Evolutionary conservation across 2,329 filamentous ascomycete genomes (phyloP).

Genomic region (Trichoderma gracile): DNA sequence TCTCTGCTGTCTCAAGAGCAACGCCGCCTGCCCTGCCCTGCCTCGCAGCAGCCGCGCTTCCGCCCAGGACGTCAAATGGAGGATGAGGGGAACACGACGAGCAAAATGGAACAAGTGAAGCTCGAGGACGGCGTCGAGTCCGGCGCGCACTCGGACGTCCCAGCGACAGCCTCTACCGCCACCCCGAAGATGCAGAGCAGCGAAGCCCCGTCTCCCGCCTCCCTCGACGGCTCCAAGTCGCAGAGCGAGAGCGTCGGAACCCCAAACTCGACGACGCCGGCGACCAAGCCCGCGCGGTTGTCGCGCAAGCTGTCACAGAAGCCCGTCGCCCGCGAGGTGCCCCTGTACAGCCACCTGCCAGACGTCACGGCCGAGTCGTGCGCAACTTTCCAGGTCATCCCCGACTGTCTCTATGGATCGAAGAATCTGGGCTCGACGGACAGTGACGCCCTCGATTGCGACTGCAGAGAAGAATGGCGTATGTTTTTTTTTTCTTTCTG

Average conservation of each 20-base stretch:
- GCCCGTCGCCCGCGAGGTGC: constrained; percentile 59
- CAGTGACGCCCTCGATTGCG: constrained; percentile 87
- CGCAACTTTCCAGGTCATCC: constrained; percentile 75
- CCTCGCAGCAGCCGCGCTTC: not conserved
- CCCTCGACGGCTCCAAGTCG: constrained; percentile 49
- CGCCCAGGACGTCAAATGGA: constrained; percentile 38
- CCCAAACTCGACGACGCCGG: constrained; percentile 43
- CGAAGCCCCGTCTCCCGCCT: constrained; percentile 42
- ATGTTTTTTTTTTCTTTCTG: constrained; percentile 50
- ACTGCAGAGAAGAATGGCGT: constrained; percentile 95
- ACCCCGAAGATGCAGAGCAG: constrained; percentile 36
- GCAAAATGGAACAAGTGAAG: constrained; percentile 48
- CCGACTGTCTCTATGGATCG: constrained; percentile 85
- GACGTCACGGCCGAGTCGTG: constrained; percentile 78
- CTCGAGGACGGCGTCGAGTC: constrained; percentile 45
- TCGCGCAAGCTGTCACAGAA: constrained; percentile 73
- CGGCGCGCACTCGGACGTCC: constrained; percentile 44
- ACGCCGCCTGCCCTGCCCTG: not conserved
- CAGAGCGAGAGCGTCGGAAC: constrained; percentile 51
- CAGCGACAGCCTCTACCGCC: constrained; percentile 43
- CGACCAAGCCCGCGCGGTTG: constrained; percentile 64
- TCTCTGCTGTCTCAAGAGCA: constrained; percentile 1
- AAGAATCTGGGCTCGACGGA: constrained; percentile 91
- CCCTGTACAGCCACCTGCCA: constrained; percentile 71
- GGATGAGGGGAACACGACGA: constrained; percentile 45